Conservation (phyloP, 306 rosid species). For the Carpinus fangiana region DNA sequence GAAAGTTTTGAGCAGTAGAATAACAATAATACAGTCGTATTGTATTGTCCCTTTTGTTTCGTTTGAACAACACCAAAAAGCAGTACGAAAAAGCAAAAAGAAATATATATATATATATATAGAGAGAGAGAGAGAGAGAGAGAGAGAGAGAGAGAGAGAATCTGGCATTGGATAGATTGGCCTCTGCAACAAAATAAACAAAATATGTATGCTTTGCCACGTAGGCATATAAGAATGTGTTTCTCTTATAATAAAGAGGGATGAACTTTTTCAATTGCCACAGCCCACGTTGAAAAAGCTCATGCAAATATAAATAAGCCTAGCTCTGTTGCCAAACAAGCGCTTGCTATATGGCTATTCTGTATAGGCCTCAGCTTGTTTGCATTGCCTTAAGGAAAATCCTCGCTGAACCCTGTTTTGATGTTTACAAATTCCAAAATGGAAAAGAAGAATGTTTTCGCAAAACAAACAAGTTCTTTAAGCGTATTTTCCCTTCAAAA, state of each 20-base stretch:
- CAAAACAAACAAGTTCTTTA: too few relatives aligned
- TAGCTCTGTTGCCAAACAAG: background rate
- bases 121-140: too few relatives aligned
- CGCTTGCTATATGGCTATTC: background rate
- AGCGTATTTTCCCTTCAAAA: too few relatives aligned
- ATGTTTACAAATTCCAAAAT: background rate
- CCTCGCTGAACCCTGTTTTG: background rate
- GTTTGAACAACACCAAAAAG: conserved; percentile 40
- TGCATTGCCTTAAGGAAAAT: background rate
- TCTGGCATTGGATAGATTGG: conserved; percentile 15
- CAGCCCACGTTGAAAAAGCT: background rate
- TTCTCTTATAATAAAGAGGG: background rate
- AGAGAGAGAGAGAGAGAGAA: too few relatives aligned
- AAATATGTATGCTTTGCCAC: conserved; percentile 19
- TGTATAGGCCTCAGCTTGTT: background rate
- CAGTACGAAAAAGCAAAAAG: conserved; percentile 33
- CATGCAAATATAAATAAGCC: too few relatives aligned
- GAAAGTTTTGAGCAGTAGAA: conserved; percentile 31
- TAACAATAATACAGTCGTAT: conserved; percentile 31
- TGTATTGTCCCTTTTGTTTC: conserved; percentile 36
- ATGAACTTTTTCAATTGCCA: too few relatives aligned
- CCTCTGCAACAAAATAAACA: conserved; percentile 20
- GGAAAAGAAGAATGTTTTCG: too few relatives aligned
- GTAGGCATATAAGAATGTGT: background rate
- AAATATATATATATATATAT: background rate